Percentiles rank a stretch among this genome's conserved stretches.
Conservation (phyloP, 768 basidiomycete species). For the Tylopilus sp. region DNA sequence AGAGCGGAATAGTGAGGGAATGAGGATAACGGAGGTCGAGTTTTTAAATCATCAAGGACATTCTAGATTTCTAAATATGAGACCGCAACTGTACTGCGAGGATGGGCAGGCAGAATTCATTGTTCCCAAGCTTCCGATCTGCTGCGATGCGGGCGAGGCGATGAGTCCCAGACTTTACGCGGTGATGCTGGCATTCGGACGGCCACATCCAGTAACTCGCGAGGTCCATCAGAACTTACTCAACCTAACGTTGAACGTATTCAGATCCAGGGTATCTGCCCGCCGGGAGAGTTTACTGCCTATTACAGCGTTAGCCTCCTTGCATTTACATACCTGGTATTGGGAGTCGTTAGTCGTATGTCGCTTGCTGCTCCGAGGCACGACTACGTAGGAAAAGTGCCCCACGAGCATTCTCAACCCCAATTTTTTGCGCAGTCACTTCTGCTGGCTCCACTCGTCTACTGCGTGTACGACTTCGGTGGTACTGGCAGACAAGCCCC, state of each 20-base stretch:
- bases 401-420: too few relatives aligned
- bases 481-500: too few relatives aligned
- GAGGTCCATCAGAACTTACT: conserved; percentile 10
- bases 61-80: conserved; percentile 12
- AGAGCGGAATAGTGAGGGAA: conserved; percentile 7
- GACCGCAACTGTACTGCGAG: conserved; percentile 3
- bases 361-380: background rate
- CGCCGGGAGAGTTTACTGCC: background rate
- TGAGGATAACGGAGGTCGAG: background rate
- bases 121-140: background rate
- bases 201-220: conserved; percentile 5
- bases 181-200: conserved; percentile 7
- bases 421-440: background rate
- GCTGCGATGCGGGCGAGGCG: conserved; percentile 13
- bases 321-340: background rate
- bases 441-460: conserved; percentile 1
- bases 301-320: background rate
- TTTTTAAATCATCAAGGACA: background rate
- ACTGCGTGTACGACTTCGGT: background rate
- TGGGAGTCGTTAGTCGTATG: background rate
- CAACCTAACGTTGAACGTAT: background rate
- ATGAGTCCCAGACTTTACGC: conserved; percentile 1
- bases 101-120: background rate
- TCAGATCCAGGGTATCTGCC: background rate
- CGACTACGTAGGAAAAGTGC: background rate